These are phyloP conservation scores for Boletus fagicola DNA, from an alignment of 768 basidiomycete species.

Conservation along the genomic window DNA sequence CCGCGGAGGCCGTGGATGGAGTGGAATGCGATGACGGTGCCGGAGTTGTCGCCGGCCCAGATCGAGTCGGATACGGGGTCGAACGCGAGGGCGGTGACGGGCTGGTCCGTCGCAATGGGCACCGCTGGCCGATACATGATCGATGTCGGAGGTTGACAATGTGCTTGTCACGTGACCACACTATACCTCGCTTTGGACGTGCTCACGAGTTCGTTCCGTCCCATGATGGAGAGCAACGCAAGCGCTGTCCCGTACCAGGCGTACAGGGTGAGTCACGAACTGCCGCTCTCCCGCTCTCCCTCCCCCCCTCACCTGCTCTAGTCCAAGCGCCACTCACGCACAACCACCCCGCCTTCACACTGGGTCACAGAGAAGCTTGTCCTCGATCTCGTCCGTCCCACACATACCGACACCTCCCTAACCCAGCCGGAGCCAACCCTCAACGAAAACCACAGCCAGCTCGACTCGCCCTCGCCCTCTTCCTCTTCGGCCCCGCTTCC, in stretches of 20 bases:
- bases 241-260: conserved; percentile 48
- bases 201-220: background rate
- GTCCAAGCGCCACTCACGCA: conserved; percentile 50
- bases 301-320: conserved; percentile 15
- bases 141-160: background rate
- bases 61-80: conserved; percentile 89
- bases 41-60: conserved; percentile 78
- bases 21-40: conserved; percentile 68
- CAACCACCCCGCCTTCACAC: conserved; percentile 11
- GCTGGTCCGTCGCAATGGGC: conserved; percentile 34
- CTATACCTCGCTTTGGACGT: too few species aligned
- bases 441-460: conserved; percentile 11
- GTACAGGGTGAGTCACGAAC: conserved; percentile 46
- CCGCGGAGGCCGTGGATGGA: conserved; percentile 61
- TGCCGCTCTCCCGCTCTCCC: accelerated
- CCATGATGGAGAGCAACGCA: conserved; percentile 12
- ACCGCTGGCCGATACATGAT: conserved; percentile 23
- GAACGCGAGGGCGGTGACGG: conserved; percentile 77
- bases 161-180: conserved; percentile 18
- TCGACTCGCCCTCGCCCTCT: conserved; percentile 5
- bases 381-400: conserved; percentile 2
- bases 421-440: background rate
- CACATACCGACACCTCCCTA: background rate
- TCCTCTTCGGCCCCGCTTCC: conserved; percentile 12
- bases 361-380: conserved; percentile 24